Percentiles rank a stretch among this genome's conserved stretches.
phyloP scores from a whole-genome alignment of 176 grass and related monocot species.

The Cenchrus americanus region DNA sequence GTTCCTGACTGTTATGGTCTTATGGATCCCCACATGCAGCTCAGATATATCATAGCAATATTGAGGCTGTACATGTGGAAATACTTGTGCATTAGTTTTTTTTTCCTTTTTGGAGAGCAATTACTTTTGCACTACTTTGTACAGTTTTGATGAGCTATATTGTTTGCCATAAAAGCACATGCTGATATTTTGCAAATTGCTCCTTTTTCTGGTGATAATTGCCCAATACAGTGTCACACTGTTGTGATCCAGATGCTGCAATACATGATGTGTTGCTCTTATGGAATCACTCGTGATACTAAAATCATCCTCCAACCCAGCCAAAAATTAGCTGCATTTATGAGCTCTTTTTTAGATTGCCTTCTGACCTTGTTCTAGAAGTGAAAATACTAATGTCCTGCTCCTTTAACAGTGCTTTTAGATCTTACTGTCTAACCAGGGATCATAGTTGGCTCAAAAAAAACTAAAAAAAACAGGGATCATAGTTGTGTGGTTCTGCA shows the following conservation, averaged over 20 bases:
- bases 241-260: neutral
- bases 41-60: neutral
- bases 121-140: neutral
- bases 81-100: neutral
- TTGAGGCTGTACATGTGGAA: neutral
- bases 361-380: neutral
- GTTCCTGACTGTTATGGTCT: slow-evolving; percentile 1
- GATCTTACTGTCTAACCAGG: neutral
- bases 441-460: neutral
- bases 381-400: neutral
- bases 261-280: neutral
- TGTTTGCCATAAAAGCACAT: neutral
- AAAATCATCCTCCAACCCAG: neutral
- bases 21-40: neutral
- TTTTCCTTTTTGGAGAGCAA: too few species aligned
- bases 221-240: neutral
- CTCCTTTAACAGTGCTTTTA: neutral
- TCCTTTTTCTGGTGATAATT: neutral
- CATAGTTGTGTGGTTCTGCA: neutral
- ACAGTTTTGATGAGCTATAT: slow-evolving; percentile 15
- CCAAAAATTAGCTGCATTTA: neutral
- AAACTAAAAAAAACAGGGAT: neutral
- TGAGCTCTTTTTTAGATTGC: neutral
- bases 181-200: slow-evolving; percentile 23
- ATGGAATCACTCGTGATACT: too few species aligned